Base-by-base conservation (phyloP, 257 asterid genomes). In the Solanum clarkiae region DNA sequence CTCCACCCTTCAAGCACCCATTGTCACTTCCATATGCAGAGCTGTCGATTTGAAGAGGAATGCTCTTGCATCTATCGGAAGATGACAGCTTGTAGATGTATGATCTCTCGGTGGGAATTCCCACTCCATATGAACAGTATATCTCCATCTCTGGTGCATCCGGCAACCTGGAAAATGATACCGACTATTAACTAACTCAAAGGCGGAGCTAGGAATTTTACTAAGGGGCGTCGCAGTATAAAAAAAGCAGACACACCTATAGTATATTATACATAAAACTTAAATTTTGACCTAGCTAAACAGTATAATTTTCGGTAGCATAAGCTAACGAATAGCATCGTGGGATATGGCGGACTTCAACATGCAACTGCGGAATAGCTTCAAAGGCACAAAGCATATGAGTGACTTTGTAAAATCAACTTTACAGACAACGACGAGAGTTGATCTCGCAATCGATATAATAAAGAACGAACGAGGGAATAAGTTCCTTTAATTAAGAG, bases 61-160 rank as follows among this genome's bases (percentile, higher is more conserved):
- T 93, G 89, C 90, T 93, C 87, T 86, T 90, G 92, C 98, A 93
- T 86, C 84, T 90, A 32, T 93, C 87, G 0, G 93, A 85, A 49
- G 93, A 86, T 6, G 98, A 88, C 60, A 87, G 83, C 85, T 93
- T 94, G 93, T 96, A 94, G 10, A 93, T 92, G 16, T 94, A 96
- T 11, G 98, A 91, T 79, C 99, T 85, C 83, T 96, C 98, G 0
- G 99, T 94, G 1, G 97, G 98, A 24, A 96, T 87, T 81, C 99
- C 99, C 2, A 92, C 91, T 3, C 99, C 99, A 24, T 96, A 92
- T 45, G 92, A 88, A 84, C 98, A 88, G 91, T 90, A 90, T 8
- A 96, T 96, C 89, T 96, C 98, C 94, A 93, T 93, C 22, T 92
- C 95, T 1, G 98, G 97, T 60, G 98, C 99, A 66, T 93, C 89